These are phyloP conservation scores for Ceratocystis ficicola DNA, from an alignment of 2,329 filamentous ascomycete genomes.

Conservation along the genomic window DNA sequence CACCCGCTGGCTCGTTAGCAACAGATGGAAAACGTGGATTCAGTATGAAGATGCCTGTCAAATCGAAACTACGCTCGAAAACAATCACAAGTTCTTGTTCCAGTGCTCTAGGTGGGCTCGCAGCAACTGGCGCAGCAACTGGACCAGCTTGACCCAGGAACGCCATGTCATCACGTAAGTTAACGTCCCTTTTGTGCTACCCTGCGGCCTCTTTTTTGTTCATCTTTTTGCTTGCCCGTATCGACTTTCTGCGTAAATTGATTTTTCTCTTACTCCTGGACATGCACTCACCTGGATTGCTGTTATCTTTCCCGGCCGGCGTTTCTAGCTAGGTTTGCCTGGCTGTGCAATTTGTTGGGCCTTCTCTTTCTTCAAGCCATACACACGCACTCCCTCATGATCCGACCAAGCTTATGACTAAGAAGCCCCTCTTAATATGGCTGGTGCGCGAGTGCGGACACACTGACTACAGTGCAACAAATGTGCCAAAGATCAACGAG, in stretches of 20 bases:
- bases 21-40: slow-evolving; percentile 88
- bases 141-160: slow-evolving; percentile 77
- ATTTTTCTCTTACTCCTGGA: background rate
- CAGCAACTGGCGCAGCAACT: slow-evolving; percentile 96
- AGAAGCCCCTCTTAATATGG: slow-evolving; percentile 22
- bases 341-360: slow-evolving; percentile 13
- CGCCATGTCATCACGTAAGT: slow-evolving; percentile 78
- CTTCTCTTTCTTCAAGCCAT: slow-evolving; percentile 16
- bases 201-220: background rate
- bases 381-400: slow-evolving; percentile 21
- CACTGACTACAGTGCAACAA: background rate
- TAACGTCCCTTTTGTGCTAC: background rate
- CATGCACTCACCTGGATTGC: background rate
- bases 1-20: slow-evolving; percentile 84
- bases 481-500: background rate
- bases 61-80: slow-evolving; percentile 84
- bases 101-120: slow-evolving; percentile 92
- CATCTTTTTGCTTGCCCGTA: background rate
- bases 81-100: slow-evolving; percentile 76
- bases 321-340: background rate
- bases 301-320: background rate
- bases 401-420: slow-evolving; percentile 21
- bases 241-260: background rate
- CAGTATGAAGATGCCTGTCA: slow-evolving; percentile 87
- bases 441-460: slow-evolving; percentile 1